Evolutionary conservation across 2,329 filamentous ascomycete species (phyloP).

Genomic region (Colletotrichum eremochloae): DNA sequence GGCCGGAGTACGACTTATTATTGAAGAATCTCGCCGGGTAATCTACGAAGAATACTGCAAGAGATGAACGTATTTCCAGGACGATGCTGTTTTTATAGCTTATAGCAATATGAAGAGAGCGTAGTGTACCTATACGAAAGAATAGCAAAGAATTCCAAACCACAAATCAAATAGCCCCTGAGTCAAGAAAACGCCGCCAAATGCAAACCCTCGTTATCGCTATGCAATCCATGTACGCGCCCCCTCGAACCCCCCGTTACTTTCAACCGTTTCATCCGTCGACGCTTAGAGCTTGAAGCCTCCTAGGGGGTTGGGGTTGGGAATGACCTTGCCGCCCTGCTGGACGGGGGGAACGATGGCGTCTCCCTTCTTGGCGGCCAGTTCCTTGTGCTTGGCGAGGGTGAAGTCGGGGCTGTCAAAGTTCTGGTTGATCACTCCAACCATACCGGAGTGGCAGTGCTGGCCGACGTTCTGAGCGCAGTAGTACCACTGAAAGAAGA

Average conservation of each 20-base stretch:
- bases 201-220: background rate
- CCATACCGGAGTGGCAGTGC: constrained; percentile 65
- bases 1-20: background rate
- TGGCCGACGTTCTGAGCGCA: constrained; percentile 53
- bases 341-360: constrained; percentile 50
- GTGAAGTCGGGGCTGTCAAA: constrained; percentile 55
- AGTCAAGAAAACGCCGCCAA: background rate
- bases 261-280: background rate
- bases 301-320: constrained; percentile 57
- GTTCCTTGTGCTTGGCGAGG: constrained; percentile 53
- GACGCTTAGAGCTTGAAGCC: constrained; percentile 48
- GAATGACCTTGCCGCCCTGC: constrained; percentile 54
- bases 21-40: background rate
- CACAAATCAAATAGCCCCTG: background rate
- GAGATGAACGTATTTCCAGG: rapidly evolving
- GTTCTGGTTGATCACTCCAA: constrained; percentile 63
- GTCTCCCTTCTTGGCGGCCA: constrained; percentile 50
- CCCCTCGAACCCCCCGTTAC: too few species aligned
- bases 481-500: constrained; percentile 50
- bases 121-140: background rate
- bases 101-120: background rate
- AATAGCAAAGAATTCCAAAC: background rate
- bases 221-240: background rate
- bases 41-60: background rate
- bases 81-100: background rate